phyloP scores from a whole-genome alignment of 2,329 filamentous ascomycete genomes.

The Aspergillus sp. region DNA sequence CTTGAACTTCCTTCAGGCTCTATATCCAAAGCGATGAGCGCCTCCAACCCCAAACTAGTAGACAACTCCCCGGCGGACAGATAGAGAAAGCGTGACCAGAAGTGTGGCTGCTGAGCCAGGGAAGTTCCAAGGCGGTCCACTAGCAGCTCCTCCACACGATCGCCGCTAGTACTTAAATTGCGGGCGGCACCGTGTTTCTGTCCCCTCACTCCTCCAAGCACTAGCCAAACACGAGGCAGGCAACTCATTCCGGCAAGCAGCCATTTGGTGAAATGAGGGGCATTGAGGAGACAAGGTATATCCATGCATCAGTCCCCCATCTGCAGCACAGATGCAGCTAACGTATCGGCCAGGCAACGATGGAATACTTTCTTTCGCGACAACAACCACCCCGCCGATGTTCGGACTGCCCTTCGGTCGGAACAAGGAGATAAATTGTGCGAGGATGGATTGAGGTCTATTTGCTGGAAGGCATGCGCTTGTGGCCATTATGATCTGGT shows the following conservation, averaged over 20 bases:
- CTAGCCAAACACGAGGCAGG: slow-evolving; percentile 2
- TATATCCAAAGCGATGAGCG: background rate
- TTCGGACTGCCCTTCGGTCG: slow-evolving; percentile 66
- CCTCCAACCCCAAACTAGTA: no score
- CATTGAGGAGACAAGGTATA: slow-evolving; percentile 57
- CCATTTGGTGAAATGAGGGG: slow-evolving; percentile 52
- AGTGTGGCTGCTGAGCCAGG: background rate
- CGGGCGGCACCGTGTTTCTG: slow-evolving; percentile 1
- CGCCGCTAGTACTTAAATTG: slow-evolving; percentile 5
- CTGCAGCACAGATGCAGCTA: background rate
- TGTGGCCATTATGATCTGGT: slow-evolving; percentile 3
- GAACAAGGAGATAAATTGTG: slow-evolving; percentile 65
- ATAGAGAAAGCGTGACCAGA: background rate
- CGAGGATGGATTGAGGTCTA: slow-evolving; percentile 73
- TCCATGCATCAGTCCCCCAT: background rate
- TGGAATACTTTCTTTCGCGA: slow-evolving; percentile 65
- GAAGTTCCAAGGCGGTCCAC: background rate
- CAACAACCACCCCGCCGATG: slow-evolving; percentile 59
- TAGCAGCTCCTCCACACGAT: background rate
- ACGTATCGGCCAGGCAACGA: slow-evolving; percentile 55
- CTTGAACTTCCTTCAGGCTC: background rate
- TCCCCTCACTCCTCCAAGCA: slow-evolving; percentile 1
- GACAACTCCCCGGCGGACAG: background rate
- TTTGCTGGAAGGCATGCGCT: slow-evolving; percentile 80
- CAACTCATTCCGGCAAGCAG: background rate